Percentiles rank a stretch among this genome's conserved stretches.
Conservation (phyloP, 345 rosid species). For the Jatropha curcas region DNA sequence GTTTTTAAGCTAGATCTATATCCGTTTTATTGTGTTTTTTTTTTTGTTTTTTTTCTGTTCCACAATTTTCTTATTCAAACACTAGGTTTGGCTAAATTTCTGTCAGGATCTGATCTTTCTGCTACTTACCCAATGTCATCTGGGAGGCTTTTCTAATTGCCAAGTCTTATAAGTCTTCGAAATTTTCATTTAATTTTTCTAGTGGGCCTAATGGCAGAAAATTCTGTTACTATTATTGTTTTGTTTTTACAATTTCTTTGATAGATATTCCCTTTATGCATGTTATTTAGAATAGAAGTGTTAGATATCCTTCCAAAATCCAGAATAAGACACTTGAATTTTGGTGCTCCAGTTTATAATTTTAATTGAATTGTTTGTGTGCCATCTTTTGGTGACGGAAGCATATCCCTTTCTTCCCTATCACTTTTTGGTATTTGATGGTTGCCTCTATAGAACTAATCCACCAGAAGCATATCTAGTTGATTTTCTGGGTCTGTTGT, state of each 20-base stretch:
- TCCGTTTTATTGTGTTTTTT: not conserved
- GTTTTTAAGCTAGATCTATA: not conserved
- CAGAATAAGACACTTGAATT: not conserved
- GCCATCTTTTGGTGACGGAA: not conserved
- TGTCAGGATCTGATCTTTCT: not conserved
- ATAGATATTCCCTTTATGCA: not conserved
- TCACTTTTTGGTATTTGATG: not conserved
- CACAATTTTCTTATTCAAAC: not conserved
- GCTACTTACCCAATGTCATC: too few species aligned
- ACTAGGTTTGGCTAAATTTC: not conserved
- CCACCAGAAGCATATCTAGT: not conserved
- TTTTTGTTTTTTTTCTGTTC: not conserved
- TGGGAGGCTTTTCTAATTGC: too few species aligned
- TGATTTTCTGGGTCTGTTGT: not conserved
- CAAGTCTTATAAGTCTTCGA: not conserved
- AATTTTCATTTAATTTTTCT: not conserved
- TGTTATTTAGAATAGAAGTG: not conserved
- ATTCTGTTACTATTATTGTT: too few species aligned
- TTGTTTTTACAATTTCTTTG: too few species aligned
- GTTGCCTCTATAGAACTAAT: too few species aligned
- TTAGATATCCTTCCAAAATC: not conserved
- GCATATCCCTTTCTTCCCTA: not conserved
- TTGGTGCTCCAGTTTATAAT: not conserved
- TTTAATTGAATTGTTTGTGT: not conserved
- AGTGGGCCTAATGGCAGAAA: not conserved